Conservation (phyloP, 78 protist genomes). For the Protostelium mycophagum region DNA sequence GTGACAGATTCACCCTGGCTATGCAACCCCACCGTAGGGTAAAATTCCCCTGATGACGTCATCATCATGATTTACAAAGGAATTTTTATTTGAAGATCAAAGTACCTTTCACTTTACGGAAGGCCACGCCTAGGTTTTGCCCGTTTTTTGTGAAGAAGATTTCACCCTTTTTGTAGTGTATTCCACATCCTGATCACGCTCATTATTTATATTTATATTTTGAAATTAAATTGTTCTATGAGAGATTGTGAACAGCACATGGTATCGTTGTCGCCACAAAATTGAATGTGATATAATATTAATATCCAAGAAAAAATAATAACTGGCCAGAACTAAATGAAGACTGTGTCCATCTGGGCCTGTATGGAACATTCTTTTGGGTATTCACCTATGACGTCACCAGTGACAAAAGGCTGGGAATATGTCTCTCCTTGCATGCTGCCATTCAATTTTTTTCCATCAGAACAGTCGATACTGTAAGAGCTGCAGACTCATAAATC, state of each 20-base stretch:
- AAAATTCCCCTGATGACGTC: no score
- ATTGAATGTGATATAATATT: no score
- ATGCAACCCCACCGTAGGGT: background rate
- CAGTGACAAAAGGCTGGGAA: background rate
- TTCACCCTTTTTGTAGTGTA: constrained; percentile 4
- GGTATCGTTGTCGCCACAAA: no score
- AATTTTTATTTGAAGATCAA: no score
- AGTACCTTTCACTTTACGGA: constrained; percentile 11
- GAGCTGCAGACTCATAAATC: background rate
- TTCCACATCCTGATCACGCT: constrained; percentile 20
- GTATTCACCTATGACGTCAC: background rate
- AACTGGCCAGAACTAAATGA: no score
- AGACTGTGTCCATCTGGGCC: no score
- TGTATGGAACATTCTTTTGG: no score
- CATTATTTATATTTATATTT: background rate
- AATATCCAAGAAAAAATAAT: no score
- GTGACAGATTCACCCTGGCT: background rate
- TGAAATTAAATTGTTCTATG: no score
- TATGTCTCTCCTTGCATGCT: background rate
- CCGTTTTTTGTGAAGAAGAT: constrained; percentile 53
- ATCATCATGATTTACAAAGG: no score
- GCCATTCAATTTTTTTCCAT: background rate
- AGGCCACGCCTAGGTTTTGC: constrained; percentile 26
- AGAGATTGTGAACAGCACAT: no score
- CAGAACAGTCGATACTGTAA: background rate